Conservation (phyloP, 805 yeast genomes). For the Sungouiella thailandica region DNA sequence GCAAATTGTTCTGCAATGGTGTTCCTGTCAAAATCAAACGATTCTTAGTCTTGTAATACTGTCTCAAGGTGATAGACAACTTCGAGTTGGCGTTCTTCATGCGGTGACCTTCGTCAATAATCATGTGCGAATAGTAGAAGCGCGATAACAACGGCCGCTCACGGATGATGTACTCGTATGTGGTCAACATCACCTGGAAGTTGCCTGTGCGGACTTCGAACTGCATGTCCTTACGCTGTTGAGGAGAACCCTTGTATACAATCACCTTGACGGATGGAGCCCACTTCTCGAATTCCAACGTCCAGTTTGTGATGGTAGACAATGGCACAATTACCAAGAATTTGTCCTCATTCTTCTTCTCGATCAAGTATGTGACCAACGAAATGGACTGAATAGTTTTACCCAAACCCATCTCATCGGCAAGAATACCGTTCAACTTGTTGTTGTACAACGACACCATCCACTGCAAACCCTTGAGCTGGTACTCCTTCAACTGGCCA, state of each 20-base stretch:
- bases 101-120: conserved; percentile 87
- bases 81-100: conserved; percentile 79
- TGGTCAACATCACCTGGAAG: conserved; percentile 72
- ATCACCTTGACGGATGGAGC: conserved; percentile 73
- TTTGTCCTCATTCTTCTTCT: conserved; percentile 63
- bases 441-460: conserved; percentile 61
- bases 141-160: conserved; percentile 68
- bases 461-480: conserved; percentile 59
- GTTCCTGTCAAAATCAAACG: conserved; percentile 84
- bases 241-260: conserved; percentile 74
- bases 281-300: conserved; percentile 81
- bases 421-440: conserved; percentile 58
- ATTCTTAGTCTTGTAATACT: conserved; percentile 68
- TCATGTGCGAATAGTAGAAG: conserved; percentile 79
- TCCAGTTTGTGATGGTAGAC: conserved; percentile 84
- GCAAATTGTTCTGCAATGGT: conserved; percentile 78
- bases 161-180: conserved; percentile 76
- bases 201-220: conserved; percentile 61
- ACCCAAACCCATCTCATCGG: conserved; percentile 68
- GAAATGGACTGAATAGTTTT: conserved; percentile 76
- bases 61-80: conserved; percentile 64
- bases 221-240: conserved; percentile 62
- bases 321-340: conserved; percentile 78
- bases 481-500: conserved; percentile 77
- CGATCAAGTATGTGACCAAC: conserved; percentile 64